Evolutionary conservation across 2,329 filamentous ascomycete species (phyloP), one percentile per base, ranked within the genome.

Genomic region (Phoma herbarum): DNA sequence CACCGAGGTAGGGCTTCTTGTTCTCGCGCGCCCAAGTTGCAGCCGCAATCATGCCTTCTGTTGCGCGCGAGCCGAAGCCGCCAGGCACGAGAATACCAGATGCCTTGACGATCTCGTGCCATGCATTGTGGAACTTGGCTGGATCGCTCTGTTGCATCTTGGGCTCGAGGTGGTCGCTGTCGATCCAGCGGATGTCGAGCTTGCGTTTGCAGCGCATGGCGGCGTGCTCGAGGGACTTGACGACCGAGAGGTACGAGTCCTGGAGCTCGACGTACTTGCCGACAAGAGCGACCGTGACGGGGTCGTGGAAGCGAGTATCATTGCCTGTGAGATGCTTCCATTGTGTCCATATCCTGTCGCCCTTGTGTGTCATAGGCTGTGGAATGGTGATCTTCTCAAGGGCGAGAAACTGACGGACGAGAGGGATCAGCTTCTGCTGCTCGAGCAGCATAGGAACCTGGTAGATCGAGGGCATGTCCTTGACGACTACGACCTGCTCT

Each of bases 391-490:
- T 71, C 18, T 80, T 75, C 61, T 90, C 85, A 11, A 97, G 84
- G 33, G 84, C 82, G 29, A 97, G 83, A 18, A 87, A 83, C 18
- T 84, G 79, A 35, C 83, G 84, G 53, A 98, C 81, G n/a, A 87
- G 84, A 12, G 82, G 77, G 9, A 94, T 81, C 2, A 98, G 82
- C 23, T 88, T 86, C 79, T 98, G 92, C 66, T 93, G 84, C 68
- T 94, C 86, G 14, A 98, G 88, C 23, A 98, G 89, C n/a, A 97
- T 83, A 0, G 95, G 95, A 2, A 98, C 94, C 65, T 97, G 93
- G 79, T 99, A 99, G 51, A 91, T 96, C 12, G 93, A 93, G 20
- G 89, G 84, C 78, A 98, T 92, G 76, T 98, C 90, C 67, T 90
- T 89, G 11, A 99, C 93, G 11, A 87, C 90, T 62, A 98, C 83